Percentiles rank a stretch among this genome's conserved stretches.
Evolutionary conservation across 371 early-diverging fungal genomes (phyloP).

Genomic region (Rhizomucor miehei): DNA sequence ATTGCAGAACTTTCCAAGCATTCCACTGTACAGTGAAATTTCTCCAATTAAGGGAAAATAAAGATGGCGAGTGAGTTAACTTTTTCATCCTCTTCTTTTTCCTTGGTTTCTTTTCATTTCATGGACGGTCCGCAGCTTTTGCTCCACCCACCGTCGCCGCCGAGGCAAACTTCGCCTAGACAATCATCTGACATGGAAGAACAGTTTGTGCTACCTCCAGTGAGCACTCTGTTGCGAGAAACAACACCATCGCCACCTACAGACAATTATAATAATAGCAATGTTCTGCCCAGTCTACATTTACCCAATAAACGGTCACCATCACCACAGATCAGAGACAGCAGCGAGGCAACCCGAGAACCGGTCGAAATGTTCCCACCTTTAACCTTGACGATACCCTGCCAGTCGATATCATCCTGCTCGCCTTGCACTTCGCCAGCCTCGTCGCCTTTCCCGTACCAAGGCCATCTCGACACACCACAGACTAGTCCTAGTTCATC

Average conservation of each 20-base stretch:
- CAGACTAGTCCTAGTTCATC: background rate
- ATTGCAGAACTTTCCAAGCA: conserved; percentile 13
- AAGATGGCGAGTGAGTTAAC: conserved; percentile 1
- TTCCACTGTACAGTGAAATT: conserved; percentile 13
- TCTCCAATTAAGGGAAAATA: conserved; percentile 16
- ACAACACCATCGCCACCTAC: conserved; percentile 6
- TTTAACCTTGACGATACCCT: conserved; percentile 3
- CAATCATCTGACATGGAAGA: background rate
- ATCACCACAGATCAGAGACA: conserved; percentile 7
- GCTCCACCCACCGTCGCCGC: conserved; percentile 26
- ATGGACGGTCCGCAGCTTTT: conserved; percentile 19
- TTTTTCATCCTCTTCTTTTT: conserved; percentile 5
- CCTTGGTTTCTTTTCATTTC: conserved; percentile 6
- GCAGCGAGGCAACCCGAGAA: background rate
- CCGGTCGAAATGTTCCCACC: background rate
- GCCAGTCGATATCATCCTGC: conserved; percentile 2
- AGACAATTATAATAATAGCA: background rate
- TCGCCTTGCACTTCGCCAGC: conserved; percentile 10
- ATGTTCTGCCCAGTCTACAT: background rate
- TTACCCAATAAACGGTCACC: conserved; percentile 2
- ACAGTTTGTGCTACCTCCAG: conserved; percentile 15
- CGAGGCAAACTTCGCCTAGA: background rate
- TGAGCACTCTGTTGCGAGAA: conserved; percentile 17
- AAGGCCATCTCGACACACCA: background rate
- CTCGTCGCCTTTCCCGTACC: conserved; percentile 9